These are phyloP conservation scores for Dendrostoma leiphaemia DNA, from an alignment of 2,329 filamentous ascomycete species.

Conservation along the genomic window DNA sequence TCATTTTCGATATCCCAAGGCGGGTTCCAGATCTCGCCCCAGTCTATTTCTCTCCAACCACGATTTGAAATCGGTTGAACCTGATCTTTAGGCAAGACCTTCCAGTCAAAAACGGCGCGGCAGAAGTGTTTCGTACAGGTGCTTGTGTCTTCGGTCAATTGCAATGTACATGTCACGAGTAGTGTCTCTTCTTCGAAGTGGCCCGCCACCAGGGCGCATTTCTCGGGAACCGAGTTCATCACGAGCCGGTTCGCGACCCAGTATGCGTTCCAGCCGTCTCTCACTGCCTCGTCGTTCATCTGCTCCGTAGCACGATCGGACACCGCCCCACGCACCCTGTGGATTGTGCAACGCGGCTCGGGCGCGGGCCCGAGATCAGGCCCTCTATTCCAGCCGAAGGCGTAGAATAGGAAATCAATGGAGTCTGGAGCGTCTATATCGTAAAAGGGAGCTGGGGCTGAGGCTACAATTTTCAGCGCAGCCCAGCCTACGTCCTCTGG, in stretches of 20 bases:
- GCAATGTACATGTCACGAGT: background rate
- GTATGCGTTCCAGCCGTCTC: constrained; percentile 4
- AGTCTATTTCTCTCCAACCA: background rate
- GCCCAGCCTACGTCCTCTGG: constrained; percentile 5
- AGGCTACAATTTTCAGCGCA: constrained; percentile 3
- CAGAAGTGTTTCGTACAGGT: background rate
- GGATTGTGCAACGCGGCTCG: constrained; percentile 2
- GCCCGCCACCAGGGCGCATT: background rate
- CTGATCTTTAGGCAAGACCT: background rate
- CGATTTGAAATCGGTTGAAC: background rate
- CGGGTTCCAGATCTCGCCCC: no score
- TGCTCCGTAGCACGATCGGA: constrained; percentile 3
- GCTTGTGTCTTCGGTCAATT: background rate
- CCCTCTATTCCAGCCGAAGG: constrained; percentile 1
- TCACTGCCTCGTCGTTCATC: constrained; percentile 11
- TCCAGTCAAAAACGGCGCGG: background rate
- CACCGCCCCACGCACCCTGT: background rate
- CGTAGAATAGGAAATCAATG: constrained; percentile 10
- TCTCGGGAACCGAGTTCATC: background rate
- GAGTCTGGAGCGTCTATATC: background rate
- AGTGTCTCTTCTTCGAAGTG: background rate
- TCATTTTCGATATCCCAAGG: no score
- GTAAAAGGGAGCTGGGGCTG: background rate
- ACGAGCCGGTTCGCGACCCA: background rate
- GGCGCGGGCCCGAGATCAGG: background rate